These are phyloP conservation scores for Amorphotheca resinae DNA, from an alignment of 495 filamentous ascomycete genomes.

Conservation along the genomic window DNA sequence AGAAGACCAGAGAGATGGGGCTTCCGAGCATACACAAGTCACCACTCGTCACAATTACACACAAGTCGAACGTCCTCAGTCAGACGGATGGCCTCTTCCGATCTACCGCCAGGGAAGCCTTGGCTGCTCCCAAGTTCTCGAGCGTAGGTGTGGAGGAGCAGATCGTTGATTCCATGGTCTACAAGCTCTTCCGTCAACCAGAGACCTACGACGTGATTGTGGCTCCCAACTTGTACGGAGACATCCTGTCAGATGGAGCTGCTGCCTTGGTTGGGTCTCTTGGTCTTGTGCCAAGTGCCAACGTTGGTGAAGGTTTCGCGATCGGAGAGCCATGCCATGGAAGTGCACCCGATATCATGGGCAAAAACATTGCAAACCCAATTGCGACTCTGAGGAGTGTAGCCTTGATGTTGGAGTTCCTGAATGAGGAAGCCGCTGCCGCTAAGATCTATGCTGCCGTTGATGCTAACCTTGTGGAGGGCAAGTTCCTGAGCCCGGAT, in stretches of 20 bases:
- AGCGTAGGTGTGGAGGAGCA: constrained; percentile 77
- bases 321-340: constrained; percentile 99
- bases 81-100: constrained; percentile 97
- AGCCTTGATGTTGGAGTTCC: constrained; percentile 91
- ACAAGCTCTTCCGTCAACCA: constrained; percentile 97
- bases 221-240: constrained; percentile 94
- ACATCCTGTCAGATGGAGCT: constrained; percentile 91
- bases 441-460: constrained; percentile 83
- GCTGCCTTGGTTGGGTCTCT: constrained; percentile 90
- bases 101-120: constrained; percentile 57
- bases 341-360: constrained; percentile 90
- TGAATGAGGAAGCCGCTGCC: constrained; percentile 74
- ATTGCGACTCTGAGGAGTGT: constrained; percentile 88
- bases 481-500: constrained; percentile 72
- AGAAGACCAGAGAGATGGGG: constrained; percentile 53
- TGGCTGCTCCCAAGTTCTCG: constrained; percentile 48
- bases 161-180: constrained; percentile 98
- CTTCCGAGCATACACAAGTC: constrained; percentile 43
- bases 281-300: constrained; percentile 89
- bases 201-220: constrained; percentile 94
- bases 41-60: constrained; percentile 87
- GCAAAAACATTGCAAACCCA: constrained; percentile 84
- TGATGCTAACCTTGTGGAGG: constrained; percentile 81
- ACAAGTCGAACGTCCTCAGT: constrained; percentile 94
- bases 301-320: constrained; percentile 88